A percentile compares a stretch with the other conserved stretches of the same genome.
phyloP scores from a whole-genome alignment of 306 rosid species.

The Prunus mongolica region DNA sequence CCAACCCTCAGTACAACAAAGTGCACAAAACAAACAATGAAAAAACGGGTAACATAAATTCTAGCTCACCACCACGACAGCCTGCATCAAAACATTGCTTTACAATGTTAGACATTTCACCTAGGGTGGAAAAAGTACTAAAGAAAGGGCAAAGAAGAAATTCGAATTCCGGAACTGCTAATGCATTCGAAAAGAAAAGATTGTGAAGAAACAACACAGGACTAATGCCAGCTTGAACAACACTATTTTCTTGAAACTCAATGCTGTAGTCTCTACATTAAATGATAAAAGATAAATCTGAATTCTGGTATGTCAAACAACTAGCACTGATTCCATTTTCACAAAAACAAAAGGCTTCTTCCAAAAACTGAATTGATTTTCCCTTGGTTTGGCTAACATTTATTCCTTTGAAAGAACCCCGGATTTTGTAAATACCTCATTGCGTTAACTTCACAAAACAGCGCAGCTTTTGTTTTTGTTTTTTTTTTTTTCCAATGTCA shows the following conservation, averaged over 20 bases:
- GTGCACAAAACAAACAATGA: constrained; percentile 38
- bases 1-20: neutral
- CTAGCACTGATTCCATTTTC: neutral
- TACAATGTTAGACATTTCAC: constrained; percentile 17
- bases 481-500: neutral
- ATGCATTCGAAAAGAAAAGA: neutral
- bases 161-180: neutral
- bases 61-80: constrained; percentile 49
- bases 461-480: neutral
- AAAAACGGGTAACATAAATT: constrained; percentile 54
- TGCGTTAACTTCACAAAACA: neutral
- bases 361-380: neutral
- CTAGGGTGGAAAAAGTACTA: neutral
- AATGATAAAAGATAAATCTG: neutral
- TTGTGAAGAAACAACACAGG: no score
- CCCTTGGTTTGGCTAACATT: neutral
- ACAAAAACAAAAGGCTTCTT: neutral
- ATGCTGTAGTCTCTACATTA: no score
- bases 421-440: neutral
- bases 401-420: neutral
- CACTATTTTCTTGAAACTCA: no score
- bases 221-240: no score
- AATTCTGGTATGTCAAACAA: neutral
- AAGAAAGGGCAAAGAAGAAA: neutral
- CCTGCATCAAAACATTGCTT: constrained; percentile 57